phyloP scores from a whole-genome alignment of 306 rosid species.

The Neltuma alba region DNA sequence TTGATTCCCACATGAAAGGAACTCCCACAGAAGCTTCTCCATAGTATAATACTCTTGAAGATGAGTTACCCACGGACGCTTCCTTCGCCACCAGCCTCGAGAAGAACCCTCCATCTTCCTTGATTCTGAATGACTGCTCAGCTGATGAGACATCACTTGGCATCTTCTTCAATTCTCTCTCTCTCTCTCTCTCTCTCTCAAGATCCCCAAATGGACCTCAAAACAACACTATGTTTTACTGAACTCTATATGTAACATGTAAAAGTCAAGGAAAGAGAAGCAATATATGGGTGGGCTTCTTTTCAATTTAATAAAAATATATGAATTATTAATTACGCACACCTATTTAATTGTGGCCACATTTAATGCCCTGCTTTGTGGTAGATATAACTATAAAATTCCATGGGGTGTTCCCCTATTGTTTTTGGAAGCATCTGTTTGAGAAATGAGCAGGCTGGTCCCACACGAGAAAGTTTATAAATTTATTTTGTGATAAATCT shows the following conservation, averaged over 20 bases:
- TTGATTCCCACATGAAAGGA: slow-evolving; percentile 56
- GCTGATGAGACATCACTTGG: slow-evolving; percentile 11
- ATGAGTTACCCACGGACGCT: slow-evolving; percentile 36
- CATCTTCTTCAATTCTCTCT: slow-evolving; percentile 27
- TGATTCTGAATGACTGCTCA: slow-evolving; percentile 46
- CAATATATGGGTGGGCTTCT: neutral
- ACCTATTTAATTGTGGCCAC: slow-evolving; percentile 17
- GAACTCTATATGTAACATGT: neutral
- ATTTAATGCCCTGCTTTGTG: slow-evolving; percentile 36
- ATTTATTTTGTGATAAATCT: neutral
- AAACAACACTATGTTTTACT: neutral
- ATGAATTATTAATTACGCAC: neutral
- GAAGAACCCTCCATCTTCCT: slow-evolving; percentile 46
- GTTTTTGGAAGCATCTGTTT: slow-evolving; percentile 29
- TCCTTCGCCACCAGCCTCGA: slow-evolving; percentile 45
- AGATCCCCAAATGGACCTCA: slow-evolving; percentile 22
- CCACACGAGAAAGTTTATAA: neutral
- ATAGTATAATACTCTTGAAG: slow-evolving; percentile 49
- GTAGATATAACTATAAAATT: slow-evolving; percentile 26
- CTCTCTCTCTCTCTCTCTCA: neutral
- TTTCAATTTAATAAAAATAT: neutral
- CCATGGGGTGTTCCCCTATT: slow-evolving; percentile 21
- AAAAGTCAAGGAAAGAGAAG: neutral
- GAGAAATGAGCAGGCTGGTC: neutral
- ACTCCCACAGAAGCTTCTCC: slow-evolving; percentile 47